A percentile compares a stretch with the other conserved stretches of the same genome.
These are phyloP conservation scores for Ophiosphaerella korrae DNA, from an alignment of 2,329 filamentous ascomycete genomes.

Conservation along the genomic window DNA sequence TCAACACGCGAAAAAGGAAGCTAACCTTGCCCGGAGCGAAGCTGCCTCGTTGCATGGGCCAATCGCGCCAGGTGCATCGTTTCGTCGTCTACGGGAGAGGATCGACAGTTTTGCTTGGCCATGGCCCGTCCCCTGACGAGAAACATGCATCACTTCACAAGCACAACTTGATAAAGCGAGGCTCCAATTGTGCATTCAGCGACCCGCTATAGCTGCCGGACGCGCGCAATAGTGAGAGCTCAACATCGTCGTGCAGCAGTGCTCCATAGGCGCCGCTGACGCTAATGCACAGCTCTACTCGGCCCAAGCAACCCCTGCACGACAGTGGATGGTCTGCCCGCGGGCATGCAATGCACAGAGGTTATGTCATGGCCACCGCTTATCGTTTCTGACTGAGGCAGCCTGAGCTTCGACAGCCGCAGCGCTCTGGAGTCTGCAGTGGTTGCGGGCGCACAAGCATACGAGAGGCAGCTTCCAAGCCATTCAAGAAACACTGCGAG, in stretches of 20 bases:
- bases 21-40: constrained; percentile 3
- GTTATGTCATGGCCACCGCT: constrained; percentile 27
- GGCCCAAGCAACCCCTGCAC: constrained; percentile 11
- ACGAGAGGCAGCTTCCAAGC: not conserved
- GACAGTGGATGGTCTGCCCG: constrained; percentile 11
- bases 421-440: too few species aligned
- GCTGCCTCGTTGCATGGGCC: constrained; percentile 2
- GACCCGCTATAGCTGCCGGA: not conserved
- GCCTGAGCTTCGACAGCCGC: constrained; percentile 1
- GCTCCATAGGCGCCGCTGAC: constrained; percentile 19
- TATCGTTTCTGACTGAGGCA: constrained; percentile 20
- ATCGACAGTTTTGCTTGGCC: constrained; percentile 1
- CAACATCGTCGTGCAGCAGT: not conserved
- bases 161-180: not conserved
- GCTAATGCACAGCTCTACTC: constrained; percentile 23
- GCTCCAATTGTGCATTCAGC: not conserved
- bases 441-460: not conserved
- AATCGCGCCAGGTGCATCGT: constrained; percentile 4
- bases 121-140: not conserved
- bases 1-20: not conserved
- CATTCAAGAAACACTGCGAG: not conserved
- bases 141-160: not conserved
- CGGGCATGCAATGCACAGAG: constrained; percentile 4
- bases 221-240: too few species aligned
- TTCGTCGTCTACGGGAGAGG: constrained; percentile 3